These are phyloP conservation scores for Russula virescens DNA, from an alignment of 768 basidiomycete genomes.

Conservation along the genomic window DNA sequence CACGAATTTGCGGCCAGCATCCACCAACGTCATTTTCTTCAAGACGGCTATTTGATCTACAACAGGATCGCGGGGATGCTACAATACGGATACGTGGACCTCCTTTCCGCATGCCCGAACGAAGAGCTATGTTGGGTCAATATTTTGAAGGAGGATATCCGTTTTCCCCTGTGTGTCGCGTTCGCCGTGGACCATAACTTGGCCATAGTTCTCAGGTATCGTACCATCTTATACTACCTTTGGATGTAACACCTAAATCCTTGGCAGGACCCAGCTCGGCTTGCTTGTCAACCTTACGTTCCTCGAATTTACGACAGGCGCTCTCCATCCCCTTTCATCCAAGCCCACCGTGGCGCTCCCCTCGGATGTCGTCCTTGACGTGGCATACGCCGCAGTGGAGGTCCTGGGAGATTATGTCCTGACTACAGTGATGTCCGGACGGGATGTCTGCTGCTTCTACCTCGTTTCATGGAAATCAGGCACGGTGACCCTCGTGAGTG, in stretches of 20 bases:
- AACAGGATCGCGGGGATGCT: background rate
- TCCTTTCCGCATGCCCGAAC: background rate
- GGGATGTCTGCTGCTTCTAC: background rate
- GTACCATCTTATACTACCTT: background rate
- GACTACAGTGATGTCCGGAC: background rate
- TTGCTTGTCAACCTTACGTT: constrained; percentile 3
- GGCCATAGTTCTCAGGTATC: constrained; percentile 8
- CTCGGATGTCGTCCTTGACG: background rate
- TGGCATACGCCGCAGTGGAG: background rate
- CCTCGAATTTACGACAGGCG: constrained; percentile 8
- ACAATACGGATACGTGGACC: constrained; percentile 12
- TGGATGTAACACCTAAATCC: background rate
- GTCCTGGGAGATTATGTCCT: constrained; percentile 13
- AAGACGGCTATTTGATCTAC: constrained; percentile 14
- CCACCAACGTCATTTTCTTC: background rate
- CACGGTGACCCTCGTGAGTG: background rate
- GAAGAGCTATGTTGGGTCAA: constrained; percentile 1
- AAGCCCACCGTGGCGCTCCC: constrained; percentile 2
- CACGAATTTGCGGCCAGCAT: background rate
- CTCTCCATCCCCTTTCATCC: constrained; percentile 7
- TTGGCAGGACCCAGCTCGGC: background rate
- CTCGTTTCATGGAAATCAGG: constrained; percentile 18
- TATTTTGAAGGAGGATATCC: background rate
- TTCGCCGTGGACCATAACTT: constrained; percentile 14
- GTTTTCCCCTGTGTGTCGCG: background rate